Percentiles rank a stretch among this genome's conserved stretches.
Conservation (phyloP, 441 rosid genomes). For the Corymbia citriodora region DNA sequence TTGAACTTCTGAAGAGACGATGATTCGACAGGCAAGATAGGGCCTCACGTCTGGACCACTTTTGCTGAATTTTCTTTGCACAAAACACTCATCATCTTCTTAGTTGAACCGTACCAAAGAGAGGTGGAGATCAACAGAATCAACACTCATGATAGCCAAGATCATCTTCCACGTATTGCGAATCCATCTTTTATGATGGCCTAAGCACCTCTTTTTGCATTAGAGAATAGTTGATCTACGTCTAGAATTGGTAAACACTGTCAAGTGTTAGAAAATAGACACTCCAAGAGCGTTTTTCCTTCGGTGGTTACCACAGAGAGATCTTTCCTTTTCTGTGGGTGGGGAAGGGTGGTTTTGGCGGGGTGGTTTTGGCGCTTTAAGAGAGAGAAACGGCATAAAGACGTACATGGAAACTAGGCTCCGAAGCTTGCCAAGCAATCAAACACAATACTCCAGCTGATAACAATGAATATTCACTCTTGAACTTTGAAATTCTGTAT, state of each 20-base stretch:
- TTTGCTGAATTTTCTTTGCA: neutral
- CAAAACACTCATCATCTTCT: neutral
- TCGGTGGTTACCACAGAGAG: neutral
- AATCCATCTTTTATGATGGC: neutral
- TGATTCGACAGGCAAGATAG: neutral
- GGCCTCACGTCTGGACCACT: neutral
- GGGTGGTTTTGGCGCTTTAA: neutral
- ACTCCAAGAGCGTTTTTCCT: neutral
- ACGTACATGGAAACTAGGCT: neutral
- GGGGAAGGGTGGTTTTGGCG: neutral
- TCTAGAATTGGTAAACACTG: neutral
- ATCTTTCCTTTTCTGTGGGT: neutral
- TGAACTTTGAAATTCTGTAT: neutral
- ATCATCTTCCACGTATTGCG: neutral
- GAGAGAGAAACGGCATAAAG: neutral
- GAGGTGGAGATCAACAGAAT: neutral
- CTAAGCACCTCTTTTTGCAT: neutral
- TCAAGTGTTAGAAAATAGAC: neutral
- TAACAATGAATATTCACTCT: neutral
- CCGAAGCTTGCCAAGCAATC: neutral
- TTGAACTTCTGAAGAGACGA: neutral
- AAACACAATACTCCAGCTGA: neutral
- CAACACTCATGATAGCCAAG: neutral
- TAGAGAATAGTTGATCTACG: neutral
- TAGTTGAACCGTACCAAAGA: neutral